Conservation (phyloP, 306 rosid genomes). For the Hylodesmum podocarpum region DNA sequence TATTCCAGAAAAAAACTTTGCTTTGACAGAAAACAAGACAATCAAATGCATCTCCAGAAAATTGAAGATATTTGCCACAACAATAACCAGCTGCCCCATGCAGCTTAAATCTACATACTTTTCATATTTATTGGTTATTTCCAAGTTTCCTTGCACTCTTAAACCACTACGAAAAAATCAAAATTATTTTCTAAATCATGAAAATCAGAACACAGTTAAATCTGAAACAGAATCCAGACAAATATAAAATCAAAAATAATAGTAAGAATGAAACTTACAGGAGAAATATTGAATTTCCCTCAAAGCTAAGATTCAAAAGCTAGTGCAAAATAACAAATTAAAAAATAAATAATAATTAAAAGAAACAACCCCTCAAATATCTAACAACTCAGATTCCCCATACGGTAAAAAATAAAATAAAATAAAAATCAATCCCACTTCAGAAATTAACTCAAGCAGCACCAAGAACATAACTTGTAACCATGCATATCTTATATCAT, state of each 20-base stretch:
- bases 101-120: not conserved
- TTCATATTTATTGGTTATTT: not conserved
- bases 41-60: constrained; percentile 27
- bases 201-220: constrained; percentile 10
- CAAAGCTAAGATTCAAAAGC: not conserved
- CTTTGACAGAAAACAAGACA: constrained; percentile 11
- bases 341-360: not conserved
- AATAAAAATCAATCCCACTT: not conserved
- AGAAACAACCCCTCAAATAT: not conserved
- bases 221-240: constrained; percentile 4
- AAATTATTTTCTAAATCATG: not conserved
- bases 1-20: not conserved
- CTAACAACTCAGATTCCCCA: constrained; percentile 32
- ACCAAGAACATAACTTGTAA: not conserved
- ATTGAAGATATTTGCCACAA: constrained; percentile 4
- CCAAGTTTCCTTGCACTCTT: not conserved
- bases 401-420: not conserved
- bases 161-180: not conserved
- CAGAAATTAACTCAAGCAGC: not conserved
- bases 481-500: not conserved
- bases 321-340: not conserved
- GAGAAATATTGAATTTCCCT: not conserved
- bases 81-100: constrained; percentile 7
- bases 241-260: constrained; percentile 4
- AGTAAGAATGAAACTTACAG: constrained; percentile 8